A percentile compares a stretch with the other conserved stretches of the same genome.
These are phyloP conservation scores for Paecilomyces sp. DNA, from an alignment of 2,329 filamentous ascomycete genomes.

Conservation along the genomic window DNA sequence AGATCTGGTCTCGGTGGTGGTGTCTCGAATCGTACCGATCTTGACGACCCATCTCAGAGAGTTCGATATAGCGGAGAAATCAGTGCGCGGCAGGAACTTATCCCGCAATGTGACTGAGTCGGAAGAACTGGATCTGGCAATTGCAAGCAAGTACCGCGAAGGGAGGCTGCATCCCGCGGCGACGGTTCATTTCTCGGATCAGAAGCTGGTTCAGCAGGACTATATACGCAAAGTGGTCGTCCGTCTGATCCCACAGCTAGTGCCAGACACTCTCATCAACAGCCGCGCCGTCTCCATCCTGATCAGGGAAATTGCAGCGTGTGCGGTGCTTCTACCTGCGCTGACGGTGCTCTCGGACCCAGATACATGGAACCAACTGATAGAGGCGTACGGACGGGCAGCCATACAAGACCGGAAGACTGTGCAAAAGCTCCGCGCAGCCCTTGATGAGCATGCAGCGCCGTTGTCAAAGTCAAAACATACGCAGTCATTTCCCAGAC, in stretches of 20 bases:
- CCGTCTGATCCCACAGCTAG: slow-evolving; percentile 63
- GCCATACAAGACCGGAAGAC: slow-evolving; percentile 94
- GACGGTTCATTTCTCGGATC: slow-evolving; percentile 74
- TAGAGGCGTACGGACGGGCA: slow-evolving; percentile 79
- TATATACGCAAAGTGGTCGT: slow-evolving; percentile 72
- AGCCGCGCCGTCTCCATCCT: slow-evolving; percentile 76
- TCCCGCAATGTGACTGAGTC: slow-evolving; percentile 90
- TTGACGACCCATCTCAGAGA: slow-evolving; percentile 82
- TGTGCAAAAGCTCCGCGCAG: slow-evolving; percentile 82
- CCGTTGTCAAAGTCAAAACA: slow-evolving; percentile 62
- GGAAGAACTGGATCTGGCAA: slow-evolving; percentile 89
- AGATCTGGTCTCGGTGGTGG: slow-evolving; percentile 77
- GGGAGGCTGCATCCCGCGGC: slow-evolving; percentile 84
- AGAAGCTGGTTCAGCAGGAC: slow-evolving; percentile 77
- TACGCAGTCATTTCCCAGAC: slow-evolving; percentile 65
- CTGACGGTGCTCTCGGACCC: slow-evolving; percentile 78
- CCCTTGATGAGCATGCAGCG: slow-evolving; percentile 87
- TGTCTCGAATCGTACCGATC: slow-evolving; percentile 77
- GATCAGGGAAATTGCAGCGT: slow-evolving; percentile 83
- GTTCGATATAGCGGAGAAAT: slow-evolving; percentile 82
- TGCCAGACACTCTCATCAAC: slow-evolving; percentile 66
- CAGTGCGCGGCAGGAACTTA: slow-evolving; percentile 78
- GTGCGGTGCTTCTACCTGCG: slow-evolving; percentile 78
- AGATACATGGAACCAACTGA: slow-evolving; percentile 94
- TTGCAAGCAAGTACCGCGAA: slow-evolving; percentile 87